Evolutionary conservation across 2,329 filamentous ascomycete species (phyloP), one percentile per base, ranked within the genome.

Genomic region (Tolypocladium paradoxum): DNA sequence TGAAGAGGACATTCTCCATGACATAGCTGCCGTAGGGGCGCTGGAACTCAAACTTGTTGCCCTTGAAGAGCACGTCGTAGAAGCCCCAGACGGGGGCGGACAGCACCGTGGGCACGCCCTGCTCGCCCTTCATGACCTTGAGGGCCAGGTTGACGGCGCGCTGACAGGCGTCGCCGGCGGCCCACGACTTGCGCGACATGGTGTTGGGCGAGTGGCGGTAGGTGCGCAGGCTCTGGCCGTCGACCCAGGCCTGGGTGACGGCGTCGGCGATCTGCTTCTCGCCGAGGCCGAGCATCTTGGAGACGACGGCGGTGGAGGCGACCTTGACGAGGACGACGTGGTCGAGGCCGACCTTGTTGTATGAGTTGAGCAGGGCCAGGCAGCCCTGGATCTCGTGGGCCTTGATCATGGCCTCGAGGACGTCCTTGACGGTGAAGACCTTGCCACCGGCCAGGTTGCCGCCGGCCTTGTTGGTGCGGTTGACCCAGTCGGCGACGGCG

Each of bases 1-100:
- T 99, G 86, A 99, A 99, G 59, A 99, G 84, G 56, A 99, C 90
- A 67, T 97, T 99, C 83, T 99, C 93, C 93, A 99, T 99, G 61
- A 99, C 93, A 72, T 99, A 99, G 78, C 88, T 95, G 68, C 91
- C 92, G 68, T 99, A 99, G 55, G 86, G 84, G 58, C 93, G 85
- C 79, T 97, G 92, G 81, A 96, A 99, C 71, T 90, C 78, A 70
- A 99, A 99, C 73, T 88, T 88, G 65, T 95, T 90, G 74, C 90
- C 90, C 77, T 91, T 89, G 81, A 97, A 99, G 59, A 95, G 82
- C 60, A 97, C 91, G 68, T 99, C 93, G 75, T 99, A 99, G 82
- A 97, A 99, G 55, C 93, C 93, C 93, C 93, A 99, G 54, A 85
- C 84, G 37, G 90, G 90, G 11, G 92, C 90, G 49, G 90, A 93